Conservation (phyloP, 1,284 basidiomycete species). For the Ustilago nuda region DNA sequence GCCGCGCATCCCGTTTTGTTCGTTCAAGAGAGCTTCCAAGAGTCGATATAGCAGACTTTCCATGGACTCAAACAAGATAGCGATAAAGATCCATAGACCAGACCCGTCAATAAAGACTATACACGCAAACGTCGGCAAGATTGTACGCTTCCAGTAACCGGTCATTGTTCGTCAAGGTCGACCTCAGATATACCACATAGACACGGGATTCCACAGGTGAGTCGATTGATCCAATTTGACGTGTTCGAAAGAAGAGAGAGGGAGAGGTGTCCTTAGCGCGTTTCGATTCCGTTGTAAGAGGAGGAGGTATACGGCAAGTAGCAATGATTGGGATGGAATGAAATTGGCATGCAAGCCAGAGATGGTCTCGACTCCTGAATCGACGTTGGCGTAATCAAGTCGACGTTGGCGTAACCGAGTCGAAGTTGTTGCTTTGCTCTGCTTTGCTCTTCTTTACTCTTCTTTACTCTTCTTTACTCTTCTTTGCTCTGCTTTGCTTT, state of each 20-base stretch:
- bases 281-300: neutral
- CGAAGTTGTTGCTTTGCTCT: neutral
- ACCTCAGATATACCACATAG: neutral
- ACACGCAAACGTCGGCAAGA: conserved; percentile 1
- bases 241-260: neutral
- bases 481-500: no score
- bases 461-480: neutral
- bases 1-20: neutral
- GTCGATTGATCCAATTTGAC: neutral
- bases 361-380: neutral
- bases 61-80: neutral
- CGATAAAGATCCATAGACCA: neutral
- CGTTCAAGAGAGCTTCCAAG: neutral
- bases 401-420: neutral
- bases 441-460: neutral
- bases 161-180: neutral
- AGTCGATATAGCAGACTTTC: neutral
- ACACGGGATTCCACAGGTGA: neutral
- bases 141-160: neutral
- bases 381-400: neutral
- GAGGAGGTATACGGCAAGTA: neutral
- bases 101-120: neutral
- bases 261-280: neutral
- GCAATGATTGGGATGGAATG: neutral
- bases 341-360: neutral